phyloP scores from a whole-genome alignment of 345 rosid genomes.

The Linum trigynum region DNA sequence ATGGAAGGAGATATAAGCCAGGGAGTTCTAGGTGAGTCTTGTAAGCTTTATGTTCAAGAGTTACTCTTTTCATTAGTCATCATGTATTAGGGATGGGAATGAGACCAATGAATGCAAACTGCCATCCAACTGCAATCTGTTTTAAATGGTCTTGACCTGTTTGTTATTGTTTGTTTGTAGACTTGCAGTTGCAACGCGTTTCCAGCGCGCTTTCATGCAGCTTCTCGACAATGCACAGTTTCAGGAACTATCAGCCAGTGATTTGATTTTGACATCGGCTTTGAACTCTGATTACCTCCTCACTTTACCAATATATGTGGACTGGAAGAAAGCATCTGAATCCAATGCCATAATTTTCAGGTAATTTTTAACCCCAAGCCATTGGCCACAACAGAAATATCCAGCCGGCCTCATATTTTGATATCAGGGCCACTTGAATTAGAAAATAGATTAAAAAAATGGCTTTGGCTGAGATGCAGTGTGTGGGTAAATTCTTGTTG shows the following conservation, averaged over 20 bases:
- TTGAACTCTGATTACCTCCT: constrained; percentile 89
- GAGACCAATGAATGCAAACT: too few relatives aligned
- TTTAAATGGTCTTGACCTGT: constrained; percentile 1
- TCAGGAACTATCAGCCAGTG: constrained; percentile 79
- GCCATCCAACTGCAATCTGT: not conserved
- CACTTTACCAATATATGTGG: constrained; percentile 79
- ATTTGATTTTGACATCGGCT: constrained; percentile 78
- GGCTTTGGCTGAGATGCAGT: not conserved
- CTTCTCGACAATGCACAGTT: constrained; percentile 77
- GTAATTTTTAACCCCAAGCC: constrained; percentile 19
- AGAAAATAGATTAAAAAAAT: too few relatives aligned
- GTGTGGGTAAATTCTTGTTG: not conserved
- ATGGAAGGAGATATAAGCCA: constrained; percentile 26
- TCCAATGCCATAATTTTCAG: constrained; percentile 88
- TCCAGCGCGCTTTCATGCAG: constrained; percentile 89
- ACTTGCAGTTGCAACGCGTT: constrained; percentile 64
- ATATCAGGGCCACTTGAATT: not conserved
- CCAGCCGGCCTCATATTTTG: not conserved
- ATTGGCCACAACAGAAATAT: not conserved
- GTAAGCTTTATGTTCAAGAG: not conserved
- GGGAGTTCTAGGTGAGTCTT: constrained; percentile 31
- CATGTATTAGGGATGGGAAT: not conserved
- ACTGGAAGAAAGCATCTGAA: constrained; percentile 80
- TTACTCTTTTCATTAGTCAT: not conserved
- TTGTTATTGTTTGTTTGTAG: constrained; percentile 29